phyloP scores from a whole-genome alignment of 2,329 filamentous ascomycete genomes.

The Phyllosticta citrichinensis region DNA sequence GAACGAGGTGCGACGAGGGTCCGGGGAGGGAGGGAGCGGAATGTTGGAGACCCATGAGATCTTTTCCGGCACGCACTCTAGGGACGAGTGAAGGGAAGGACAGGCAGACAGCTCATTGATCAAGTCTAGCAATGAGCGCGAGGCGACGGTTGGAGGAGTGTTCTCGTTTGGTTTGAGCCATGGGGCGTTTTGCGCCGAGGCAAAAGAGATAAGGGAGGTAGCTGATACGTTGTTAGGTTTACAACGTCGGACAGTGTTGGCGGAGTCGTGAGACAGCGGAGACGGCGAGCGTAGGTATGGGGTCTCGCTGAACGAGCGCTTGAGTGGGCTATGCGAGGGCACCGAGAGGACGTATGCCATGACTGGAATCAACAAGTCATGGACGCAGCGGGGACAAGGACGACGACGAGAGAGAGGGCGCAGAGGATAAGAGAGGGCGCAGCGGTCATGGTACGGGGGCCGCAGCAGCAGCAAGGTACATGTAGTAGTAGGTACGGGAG shows the following conservation, averaged over 20 bases:
- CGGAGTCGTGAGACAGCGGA: constrained; percentile 14
- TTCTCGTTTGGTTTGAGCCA: constrained; percentile 24
- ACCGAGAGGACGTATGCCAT: constrained; percentile 33
- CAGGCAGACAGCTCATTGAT: constrained; percentile 15
- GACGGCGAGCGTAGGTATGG: constrained; percentile 27
- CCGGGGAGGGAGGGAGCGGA: constrained; percentile 9
- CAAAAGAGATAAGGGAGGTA: constrained; percentile 25
- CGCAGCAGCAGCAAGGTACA: not conserved
- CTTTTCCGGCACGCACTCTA: constrained; percentile 3
- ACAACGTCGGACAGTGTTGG: constrained; percentile 10
- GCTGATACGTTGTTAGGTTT: constrained; percentile 18
- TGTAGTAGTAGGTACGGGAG: not conserved
- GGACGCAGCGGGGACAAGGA: not conserved
- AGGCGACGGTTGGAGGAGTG: constrained; percentile 20
- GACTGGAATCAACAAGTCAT: constrained; percentile 1
- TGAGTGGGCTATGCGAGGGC: constrained; percentile 28
- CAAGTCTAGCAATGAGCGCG: constrained; percentile 25
- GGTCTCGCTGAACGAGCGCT: constrained; percentile 33
- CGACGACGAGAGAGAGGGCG: not conserved
- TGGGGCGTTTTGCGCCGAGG: constrained; percentile 16
- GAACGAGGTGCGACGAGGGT: constrained; percentile 1
- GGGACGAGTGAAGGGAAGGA: not conserved
- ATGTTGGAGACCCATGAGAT: constrained; percentile 4
- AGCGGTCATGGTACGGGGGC: not conserved
- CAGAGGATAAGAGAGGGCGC: not conserved